phyloP scores from a whole-genome alignment of 257 asterid genomes.

The Nicotiana otophora region DNA sequence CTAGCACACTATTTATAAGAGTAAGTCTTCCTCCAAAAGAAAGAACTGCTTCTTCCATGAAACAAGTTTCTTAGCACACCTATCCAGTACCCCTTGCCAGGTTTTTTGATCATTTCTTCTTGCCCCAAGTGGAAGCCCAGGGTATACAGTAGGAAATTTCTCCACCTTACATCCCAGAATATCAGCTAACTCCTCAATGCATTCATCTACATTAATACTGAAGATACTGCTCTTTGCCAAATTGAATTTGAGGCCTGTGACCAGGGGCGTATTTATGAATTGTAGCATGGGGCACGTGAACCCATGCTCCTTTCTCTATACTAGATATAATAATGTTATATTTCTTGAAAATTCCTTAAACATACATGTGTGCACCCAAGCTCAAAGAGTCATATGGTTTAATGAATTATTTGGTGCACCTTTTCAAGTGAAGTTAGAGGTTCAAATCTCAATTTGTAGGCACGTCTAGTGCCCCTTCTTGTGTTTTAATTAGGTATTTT shows the following conservation, averaged over 20 bases:
- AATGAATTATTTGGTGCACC: too few relatives aligned
- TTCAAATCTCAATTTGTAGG: too few relatives aligned
- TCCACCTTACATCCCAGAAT: not conserved
- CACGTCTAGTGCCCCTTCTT: too few relatives aligned
- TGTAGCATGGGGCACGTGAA: too few relatives aligned
- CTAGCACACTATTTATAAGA: not conserved
- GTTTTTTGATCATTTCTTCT: not conserved
- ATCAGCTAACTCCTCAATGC: not conserved
- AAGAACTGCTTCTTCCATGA: not conserved
- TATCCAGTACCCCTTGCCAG: not conserved
- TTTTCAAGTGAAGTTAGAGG: too few relatives aligned
- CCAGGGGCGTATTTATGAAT: too few relatives aligned
- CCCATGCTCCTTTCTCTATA: too few relatives aligned
- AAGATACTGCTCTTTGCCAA: not conserved
- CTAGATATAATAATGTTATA: too few relatives aligned
- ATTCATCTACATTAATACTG: not conserved
- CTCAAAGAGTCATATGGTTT: too few relatives aligned
- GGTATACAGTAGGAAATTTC: not conserved
- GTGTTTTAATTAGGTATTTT: too few relatives aligned
- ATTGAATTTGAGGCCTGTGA: not conserved
- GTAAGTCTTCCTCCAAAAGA: not conserved
- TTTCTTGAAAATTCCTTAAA: too few relatives aligned
- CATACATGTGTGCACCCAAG: too few relatives aligned
- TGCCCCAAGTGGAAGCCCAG: not conserved
- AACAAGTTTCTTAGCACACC: not conserved